Percentiles rank a stretch among this genome's conserved stretches.
phyloP scores from a whole-genome alignment of 352 stramenopile genomes.

The Pythium phragmitis region DNA sequence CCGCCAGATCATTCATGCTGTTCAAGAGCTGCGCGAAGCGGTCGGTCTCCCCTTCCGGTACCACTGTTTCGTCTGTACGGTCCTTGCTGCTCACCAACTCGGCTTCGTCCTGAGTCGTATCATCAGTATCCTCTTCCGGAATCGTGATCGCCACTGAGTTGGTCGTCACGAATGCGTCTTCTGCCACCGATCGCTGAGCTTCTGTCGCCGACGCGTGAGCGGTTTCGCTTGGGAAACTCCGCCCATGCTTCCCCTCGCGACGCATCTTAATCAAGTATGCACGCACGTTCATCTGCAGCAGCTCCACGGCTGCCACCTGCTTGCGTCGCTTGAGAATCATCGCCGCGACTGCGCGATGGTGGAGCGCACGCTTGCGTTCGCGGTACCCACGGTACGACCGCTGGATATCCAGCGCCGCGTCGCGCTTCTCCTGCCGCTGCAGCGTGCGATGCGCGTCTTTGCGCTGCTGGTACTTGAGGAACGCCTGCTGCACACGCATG shows the following conservation, averaged over 20 bases:
- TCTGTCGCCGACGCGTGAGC: constrained; percentile 12
- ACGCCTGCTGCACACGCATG: constrained; percentile 48
- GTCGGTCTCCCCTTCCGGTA: neutral
- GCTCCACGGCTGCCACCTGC: constrained; percentile 51
- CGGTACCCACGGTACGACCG: constrained; percentile 60
- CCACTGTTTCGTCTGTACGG: neutral
- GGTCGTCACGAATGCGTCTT: neutral
- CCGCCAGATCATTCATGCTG: constrained; percentile 22
- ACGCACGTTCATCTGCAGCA: constrained; percentile 66
- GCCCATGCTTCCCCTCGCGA: constrained; percentile 9
- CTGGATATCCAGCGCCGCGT: constrained; percentile 63
- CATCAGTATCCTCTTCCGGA: neutral
- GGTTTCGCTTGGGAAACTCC: neutral
- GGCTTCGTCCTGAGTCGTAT: neutral
- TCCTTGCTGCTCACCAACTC: neutral
- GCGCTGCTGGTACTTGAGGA: constrained; percentile 55
- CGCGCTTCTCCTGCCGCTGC: constrained; percentile 45
- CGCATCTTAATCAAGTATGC: constrained; percentile 55
- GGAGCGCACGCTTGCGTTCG: constrained; percentile 43
- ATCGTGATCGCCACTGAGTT: neutral
- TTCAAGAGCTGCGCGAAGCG: constrained; percentile 21
- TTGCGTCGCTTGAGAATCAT: constrained; percentile 44
- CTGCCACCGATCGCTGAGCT: constrained; percentile 4
- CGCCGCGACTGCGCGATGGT: constrained; percentile 55
- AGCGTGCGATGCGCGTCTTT: constrained; percentile 51